Evolutionary conservation across 2,329 filamentous ascomycete species (phyloP).

Genomic region (Dichotomopilus funicola): DNA sequence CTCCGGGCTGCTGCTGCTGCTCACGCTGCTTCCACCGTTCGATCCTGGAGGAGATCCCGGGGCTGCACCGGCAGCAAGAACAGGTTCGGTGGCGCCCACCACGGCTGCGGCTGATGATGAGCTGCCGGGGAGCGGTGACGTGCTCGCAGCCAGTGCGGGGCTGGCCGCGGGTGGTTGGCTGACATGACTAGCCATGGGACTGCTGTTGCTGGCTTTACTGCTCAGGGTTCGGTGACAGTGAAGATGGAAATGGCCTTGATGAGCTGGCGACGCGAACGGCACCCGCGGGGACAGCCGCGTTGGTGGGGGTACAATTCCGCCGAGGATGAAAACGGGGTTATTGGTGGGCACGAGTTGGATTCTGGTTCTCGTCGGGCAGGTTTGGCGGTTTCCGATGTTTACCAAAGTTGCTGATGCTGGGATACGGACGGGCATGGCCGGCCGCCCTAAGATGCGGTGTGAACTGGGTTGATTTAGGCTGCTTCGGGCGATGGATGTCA

Average conservation of each 20-base stretch:
- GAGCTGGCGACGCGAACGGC: background rate
- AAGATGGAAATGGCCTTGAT: background rate
- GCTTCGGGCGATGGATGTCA: no score
- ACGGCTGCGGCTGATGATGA: slow-evolving; percentile 12
- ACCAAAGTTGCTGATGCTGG: background rate
- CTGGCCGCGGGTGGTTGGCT: background rate
- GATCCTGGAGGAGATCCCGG: background rate
- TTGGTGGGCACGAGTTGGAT: background rate
- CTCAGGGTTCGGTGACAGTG: background rate
- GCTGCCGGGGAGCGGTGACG: slow-evolving; percentile 21
- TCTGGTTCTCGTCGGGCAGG: background rate
- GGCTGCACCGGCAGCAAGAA: background rate
- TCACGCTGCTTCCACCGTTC: no score
- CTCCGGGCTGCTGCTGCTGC: no score
- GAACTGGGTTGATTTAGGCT: no score
- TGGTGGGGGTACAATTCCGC: slow-evolving; percentile 2
- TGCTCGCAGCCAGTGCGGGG: slow-evolving; percentile 19
- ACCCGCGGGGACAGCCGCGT: background rate
- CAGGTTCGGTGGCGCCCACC: background rate
- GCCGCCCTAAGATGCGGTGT: background rate
- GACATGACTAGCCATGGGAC: background rate
- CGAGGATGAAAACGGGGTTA: background rate
- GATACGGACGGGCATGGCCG: slow-evolving; percentile 11
- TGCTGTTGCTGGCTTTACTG: slow-evolving; percentile 1
- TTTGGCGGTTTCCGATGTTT: no score